phyloP scores from a whole-genome alignment of 192 early-diverging fungal species.

The Mortierella alpina region DNA sequence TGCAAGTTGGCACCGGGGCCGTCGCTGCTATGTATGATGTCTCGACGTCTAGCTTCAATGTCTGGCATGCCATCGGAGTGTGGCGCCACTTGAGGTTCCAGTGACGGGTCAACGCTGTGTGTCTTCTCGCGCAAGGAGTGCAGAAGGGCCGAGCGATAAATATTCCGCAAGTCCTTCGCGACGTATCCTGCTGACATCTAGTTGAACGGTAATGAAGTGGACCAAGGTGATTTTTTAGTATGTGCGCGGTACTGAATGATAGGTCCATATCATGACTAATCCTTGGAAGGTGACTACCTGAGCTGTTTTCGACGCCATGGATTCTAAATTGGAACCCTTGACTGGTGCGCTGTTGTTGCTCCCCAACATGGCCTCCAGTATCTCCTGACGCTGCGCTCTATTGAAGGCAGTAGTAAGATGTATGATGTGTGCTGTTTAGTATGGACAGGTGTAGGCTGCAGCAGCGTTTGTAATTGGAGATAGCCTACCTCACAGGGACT shows the following conservation, averaged over 20 bases:
- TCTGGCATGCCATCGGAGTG: too few species aligned
- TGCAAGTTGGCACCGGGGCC: background rate
- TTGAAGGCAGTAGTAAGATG: background rate
- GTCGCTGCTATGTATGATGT: background rate
- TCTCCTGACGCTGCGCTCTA: conserved; percentile 20
- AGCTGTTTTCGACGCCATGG: conserved; percentile 15
- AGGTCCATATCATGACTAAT: too few species aligned
- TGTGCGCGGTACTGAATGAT: background rate
- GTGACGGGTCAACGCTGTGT: background rate
- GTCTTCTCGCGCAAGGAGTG: conserved; percentile 20
- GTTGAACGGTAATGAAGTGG: too few species aligned
- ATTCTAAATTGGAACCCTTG: background rate
- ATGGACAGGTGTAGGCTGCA: too few species aligned
- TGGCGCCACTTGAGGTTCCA: too few species aligned
- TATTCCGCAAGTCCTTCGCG: conserved; percentile 59
- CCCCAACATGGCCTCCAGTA: conserved; percentile 6
- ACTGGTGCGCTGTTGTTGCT: background rate
- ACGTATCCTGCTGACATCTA: conserved; percentile 74
- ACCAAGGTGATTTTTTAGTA: background rate
- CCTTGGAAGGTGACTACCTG: conserved; percentile 6
- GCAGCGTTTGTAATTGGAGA: too few species aligned
- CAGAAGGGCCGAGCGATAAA: conserved; percentile 55
- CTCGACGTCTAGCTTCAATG: too few species aligned
- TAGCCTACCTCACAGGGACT: conserved; percentile 53
- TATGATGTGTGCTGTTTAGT: too few species aligned